phyloP scores from a whole-genome alignment of 805 yeast genomes.

The Cyberlindnera japonica region DNA sequence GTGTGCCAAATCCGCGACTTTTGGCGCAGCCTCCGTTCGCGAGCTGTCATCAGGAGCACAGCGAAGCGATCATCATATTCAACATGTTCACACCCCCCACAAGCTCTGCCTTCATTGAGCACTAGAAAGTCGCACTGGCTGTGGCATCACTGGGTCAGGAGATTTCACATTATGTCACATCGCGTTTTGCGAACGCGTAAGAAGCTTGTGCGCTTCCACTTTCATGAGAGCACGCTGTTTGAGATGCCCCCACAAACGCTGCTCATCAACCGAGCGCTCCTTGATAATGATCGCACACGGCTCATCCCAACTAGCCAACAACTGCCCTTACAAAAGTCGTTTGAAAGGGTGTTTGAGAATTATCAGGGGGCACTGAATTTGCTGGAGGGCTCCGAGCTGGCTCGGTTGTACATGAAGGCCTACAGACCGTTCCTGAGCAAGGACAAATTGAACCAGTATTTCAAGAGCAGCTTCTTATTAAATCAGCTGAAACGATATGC shows the following conservation, averaged over 20 bases:
- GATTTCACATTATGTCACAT: constrained; percentile 7
- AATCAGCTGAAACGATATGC: constrained; percentile 6
- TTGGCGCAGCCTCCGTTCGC: neutral
- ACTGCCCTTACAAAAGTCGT: constrained; percentile 14
- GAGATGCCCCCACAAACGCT: constrained; percentile 16
- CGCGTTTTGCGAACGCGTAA: constrained; percentile 2
- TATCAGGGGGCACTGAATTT: neutral
- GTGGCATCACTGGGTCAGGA: no score
- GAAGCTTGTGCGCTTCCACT: constrained; percentile 18
- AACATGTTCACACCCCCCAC: no score
- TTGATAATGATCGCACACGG: constrained; percentile 11
- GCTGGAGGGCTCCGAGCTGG: constrained; percentile 8
- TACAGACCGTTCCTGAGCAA: constrained; percentile 23
- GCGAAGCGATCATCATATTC: no score
- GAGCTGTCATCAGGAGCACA: no score
- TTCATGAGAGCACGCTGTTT: constrained; percentile 22
- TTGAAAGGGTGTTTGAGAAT: constrained; percentile 9
- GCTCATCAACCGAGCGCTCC: constrained; percentile 18
- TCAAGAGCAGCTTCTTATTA: constrained; percentile 7
- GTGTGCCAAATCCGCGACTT: neutral
- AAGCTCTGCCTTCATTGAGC: no score
- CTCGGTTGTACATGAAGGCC: constrained; percentile 14
- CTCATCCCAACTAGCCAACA: constrained; percentile 11
- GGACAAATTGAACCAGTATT: constrained; percentile 9
- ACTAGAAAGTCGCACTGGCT: no score